Conservation (phyloP, 2,329 filamentous ascomycete genomes). For the Pseudocercospora ulei region DNA sequence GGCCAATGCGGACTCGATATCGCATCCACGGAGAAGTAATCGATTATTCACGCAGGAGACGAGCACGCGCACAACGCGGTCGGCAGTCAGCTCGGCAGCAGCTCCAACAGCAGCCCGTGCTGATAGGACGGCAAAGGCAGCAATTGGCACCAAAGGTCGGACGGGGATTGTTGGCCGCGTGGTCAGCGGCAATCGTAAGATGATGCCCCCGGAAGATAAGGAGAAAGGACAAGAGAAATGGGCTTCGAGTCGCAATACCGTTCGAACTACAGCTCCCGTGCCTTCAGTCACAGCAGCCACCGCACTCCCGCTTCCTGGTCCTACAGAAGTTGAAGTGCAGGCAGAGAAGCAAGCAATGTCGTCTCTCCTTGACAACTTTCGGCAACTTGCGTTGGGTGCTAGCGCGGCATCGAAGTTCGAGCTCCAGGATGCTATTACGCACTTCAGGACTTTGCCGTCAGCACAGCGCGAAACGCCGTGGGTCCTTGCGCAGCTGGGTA, state of each 20-base stretch:
- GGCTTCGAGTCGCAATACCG: constrained; percentile 49
- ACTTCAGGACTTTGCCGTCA: constrained; percentile 60
- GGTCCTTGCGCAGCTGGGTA: constrained; percentile 83
- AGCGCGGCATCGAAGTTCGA: constrained; percentile 68
- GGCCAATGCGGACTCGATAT: constrained; percentile 34
- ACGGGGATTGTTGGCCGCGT: constrained; percentile 67
- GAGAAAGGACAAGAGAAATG: constrained; percentile 52
- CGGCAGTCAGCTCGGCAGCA: constrained; percentile 42
- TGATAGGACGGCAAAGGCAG: constrained; percentile 46
- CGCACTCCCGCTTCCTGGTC: constrained; percentile 20
- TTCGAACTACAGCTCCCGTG: constrained; percentile 39
- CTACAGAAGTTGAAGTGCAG: constrained; percentile 12
- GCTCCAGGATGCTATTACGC: constrained; percentile 64
- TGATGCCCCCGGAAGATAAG: constrained; percentile 39
- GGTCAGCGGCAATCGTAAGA: constrained; percentile 80
- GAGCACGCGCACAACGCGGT: constrained; percentile 54
- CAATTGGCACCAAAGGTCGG: constrained; percentile 59
- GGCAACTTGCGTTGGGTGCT: constrained; percentile 72
- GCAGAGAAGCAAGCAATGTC: constrained; percentile 60
- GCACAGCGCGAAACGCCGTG: constrained; percentile 82
- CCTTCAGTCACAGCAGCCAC: constrained; percentile 27
- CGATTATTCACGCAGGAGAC: constrained; percentile 54
- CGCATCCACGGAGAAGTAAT: constrained; percentile 41
- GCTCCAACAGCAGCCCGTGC: constrained; percentile 50
- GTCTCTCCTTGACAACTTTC: constrained; percentile 69